phyloP scores from a whole-genome alignment of 768 basidiomycete species.

The Tephrocybe sp. region DNA sequence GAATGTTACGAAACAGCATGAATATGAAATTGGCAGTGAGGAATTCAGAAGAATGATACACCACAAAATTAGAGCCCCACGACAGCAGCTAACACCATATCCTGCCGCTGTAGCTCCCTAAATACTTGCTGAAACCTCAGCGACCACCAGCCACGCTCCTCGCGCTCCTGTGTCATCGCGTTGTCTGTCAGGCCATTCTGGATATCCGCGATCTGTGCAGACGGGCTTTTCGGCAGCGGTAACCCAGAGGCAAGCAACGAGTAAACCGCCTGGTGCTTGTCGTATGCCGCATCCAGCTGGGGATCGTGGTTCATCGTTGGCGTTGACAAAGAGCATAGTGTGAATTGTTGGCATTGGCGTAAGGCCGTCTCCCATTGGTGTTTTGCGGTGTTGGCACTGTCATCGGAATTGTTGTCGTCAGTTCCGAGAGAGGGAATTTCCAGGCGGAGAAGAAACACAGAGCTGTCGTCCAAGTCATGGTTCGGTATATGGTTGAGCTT shows the following conservation, averaged over 20 bases:
- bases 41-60: too few species aligned
- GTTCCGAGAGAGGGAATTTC: conserved; percentile 19
- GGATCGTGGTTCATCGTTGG: conserved; percentile 21
- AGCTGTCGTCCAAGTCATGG: conserved; percentile 22
- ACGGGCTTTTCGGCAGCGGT: conserved; percentile 75
- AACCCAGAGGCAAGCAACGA: conserved; percentile 41
- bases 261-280: conserved; percentile 33
- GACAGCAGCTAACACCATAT: conserved; percentile 13
- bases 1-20: too few species aligned
- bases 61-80: neutral
- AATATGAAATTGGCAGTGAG: too few species aligned
- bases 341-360: conserved; percentile 49
- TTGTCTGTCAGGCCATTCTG: conserved; percentile 9
- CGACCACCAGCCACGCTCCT: conserved; percentile 77
- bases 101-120: conserved; percentile 46
- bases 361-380: conserved; percentile 53
- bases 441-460: conserved; percentile 35
- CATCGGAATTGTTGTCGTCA: conserved; percentile 1
- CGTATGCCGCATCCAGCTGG: conserved; percentile 25
- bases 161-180: conserved; percentile 47
- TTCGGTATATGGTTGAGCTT: conserved; percentile 38
- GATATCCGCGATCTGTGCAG: conserved; percentile 46
- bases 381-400: neutral
- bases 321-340: conserved; percentile 37
- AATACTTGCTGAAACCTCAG: conserved; percentile 53